Evolutionary conservation across 2,329 filamentous ascomycete genomes (phyloP), one percentile per base, ranked within the genome.

Genomic region (Talaromyces sp.): DNA sequence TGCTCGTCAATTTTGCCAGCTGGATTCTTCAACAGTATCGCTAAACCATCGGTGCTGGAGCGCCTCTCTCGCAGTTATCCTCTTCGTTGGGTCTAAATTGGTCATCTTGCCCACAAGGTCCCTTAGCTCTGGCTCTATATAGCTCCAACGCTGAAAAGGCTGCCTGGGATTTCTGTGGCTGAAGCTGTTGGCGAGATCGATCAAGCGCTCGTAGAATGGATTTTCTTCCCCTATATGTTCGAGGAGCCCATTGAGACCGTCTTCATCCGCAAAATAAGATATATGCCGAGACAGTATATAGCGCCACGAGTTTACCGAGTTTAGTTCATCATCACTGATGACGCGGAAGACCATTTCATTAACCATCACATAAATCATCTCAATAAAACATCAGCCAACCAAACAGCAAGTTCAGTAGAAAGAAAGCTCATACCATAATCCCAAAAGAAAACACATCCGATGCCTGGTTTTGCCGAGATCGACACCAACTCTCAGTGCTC

Each of bases 211-310:
- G 10, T 35, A 56, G 39, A 56, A 56, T 3, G 28, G 25, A 46
- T 37, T 46, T 25, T 71, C 67, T 55, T 61, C 41, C 36, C 74
- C 75, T 35, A 79, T 71, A 64, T 77, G 74, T 48, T 71, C 63
- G 22, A 80, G 65, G 35, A 79, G 22, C 19, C 54, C 19, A 25
- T 72, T 66, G 36, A 78, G 67, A 46, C 74, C 69, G 1, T 60
- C 53, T 36, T 46, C 28, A 46, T 59, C 37, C 25, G 70, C 72
- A 65, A 80, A 80, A 60, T 76, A 76, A 4, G 77, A 80, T 33
- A 80, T 70, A 60, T 79, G 76, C 22, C 73, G 71, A 39, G 53
- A 57, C 25, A 65, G 63, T 35, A 65, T 56, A 58, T 63, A 58
- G 43, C 64, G 53, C 66, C 69, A 71, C 1, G 64, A 61, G 37